phyloP scores from a whole-genome alignment of 805 yeast genomes.

The Lipomyces starkeyi region DNA sequence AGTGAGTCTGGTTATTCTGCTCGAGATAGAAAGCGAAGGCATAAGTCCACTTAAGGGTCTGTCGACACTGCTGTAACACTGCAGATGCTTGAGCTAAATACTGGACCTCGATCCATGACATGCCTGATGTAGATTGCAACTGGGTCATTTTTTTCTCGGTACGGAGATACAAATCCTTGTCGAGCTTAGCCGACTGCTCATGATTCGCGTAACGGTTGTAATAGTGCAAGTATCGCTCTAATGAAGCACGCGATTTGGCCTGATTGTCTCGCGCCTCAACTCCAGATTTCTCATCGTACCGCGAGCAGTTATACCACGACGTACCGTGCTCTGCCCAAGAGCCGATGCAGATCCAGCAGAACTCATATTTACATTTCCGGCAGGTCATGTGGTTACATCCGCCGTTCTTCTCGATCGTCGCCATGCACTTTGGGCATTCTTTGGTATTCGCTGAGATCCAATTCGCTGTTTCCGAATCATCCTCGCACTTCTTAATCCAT shows the following conservation, averaged over 20 bases:
- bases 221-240: conserved; percentile 74
- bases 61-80: conserved; percentile 69
- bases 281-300: conserved; percentile 56
- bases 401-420: conserved; percentile 88
- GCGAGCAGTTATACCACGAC: conserved; percentile 69
- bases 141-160: conserved; percentile 68
- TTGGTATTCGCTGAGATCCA: conserved; percentile 89
- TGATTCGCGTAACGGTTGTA: conserved; percentile 77
- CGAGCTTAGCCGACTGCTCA: conserved; percentile 75
- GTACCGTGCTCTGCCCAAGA: conserved; percentile 75
- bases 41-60: conserved; percentile 88
- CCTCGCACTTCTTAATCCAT: conserved; percentile 82
- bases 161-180: conserved; percentile 63
- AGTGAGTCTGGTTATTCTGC: conserved; percentile 56
- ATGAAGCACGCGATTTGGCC: conserved; percentile 54
- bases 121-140: conserved; percentile 66
- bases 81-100: conserved; percentile 76
- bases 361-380: conserved; percentile 72
- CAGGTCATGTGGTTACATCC: conserved; percentile 98
- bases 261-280: conserved; percentile 51
- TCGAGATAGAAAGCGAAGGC: conserved; percentile 75
- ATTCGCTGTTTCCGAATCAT: conserved; percentile 84
- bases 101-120: conserved; percentile 88
- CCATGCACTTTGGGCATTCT: conserved; percentile 80
- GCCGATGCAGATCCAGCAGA: conserved; percentile 91